phyloP scores from a whole-genome alignment of 192 early-diverging fungal genomes.

The Irineochytrium annulatum region DNA sequence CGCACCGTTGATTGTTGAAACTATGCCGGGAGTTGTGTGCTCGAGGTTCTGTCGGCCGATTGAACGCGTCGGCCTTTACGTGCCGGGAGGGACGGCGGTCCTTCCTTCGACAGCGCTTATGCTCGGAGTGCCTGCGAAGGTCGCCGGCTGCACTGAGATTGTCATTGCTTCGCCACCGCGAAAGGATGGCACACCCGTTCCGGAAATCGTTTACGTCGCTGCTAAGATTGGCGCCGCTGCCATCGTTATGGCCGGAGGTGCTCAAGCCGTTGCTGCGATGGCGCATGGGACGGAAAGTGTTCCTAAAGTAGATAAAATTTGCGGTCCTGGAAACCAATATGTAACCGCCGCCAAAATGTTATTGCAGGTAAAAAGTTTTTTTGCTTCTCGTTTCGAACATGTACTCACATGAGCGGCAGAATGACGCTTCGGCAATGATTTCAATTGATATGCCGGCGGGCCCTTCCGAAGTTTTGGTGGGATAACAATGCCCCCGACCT shows the following conservation, averaged over 20 bases:
- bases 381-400: neutral
- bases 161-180: slow-evolving; percentile 94
- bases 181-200: slow-evolving; percentile 82
- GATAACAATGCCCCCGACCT: neutral
- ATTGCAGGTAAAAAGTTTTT: slow-evolving; percentile 57
- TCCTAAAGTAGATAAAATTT: slow-evolving; percentile 99
- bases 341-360: slow-evolving; percentile 99
- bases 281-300: slow-evolving; percentile 96
- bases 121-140: slow-evolving; percentile 95
- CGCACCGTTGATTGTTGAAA: slow-evolving; percentile 77
- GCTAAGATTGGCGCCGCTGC: slow-evolving; percentile 92
- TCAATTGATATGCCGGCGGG: slow-evolving; percentile 99
- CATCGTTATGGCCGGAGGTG: slow-evolving; percentile 91
- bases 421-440: slow-evolving; percentile 87
- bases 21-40: slow-evolving; percentile 97
- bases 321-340: slow-evolving; percentile 99
- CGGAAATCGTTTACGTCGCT: slow-evolving; percentile 98
- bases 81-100: slow-evolving; percentile 96
- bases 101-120: slow-evolving; percentile 93
- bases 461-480: slow-evolving; percentile 92
- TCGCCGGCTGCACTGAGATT: slow-evolving; percentile 93
- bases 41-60: slow-evolving; percentile 90
- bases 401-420: slow-evolving; percentile 40
- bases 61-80: slow-evolving; percentile 94
- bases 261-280: slow-evolving; percentile 97